Percentiles rank a stretch among this genome's conserved stretches.
Evolutionary conservation across 306 rosid genomes (phyloP).

Genomic region (Prosopis cineraria): DNA sequence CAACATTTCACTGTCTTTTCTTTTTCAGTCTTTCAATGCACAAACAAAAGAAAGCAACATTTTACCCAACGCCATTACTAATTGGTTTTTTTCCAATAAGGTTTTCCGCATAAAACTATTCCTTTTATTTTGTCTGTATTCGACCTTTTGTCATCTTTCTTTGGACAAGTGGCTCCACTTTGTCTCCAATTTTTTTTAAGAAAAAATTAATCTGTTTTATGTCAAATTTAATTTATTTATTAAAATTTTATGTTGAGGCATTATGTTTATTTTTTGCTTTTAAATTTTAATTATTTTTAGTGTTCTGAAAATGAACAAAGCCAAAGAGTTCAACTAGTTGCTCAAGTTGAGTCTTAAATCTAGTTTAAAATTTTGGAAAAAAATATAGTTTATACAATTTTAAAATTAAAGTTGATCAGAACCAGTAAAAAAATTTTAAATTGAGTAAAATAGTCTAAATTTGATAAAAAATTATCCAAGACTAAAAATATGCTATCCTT

Average conservation of each 20-base stretch:
- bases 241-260: background rate
- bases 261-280: background rate
- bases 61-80: slow-evolving; percentile 15
- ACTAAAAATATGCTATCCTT: too few relatives aligned
- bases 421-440: background rate
- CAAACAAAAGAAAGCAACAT: slow-evolving; percentile 38
- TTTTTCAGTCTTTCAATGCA: background rate
- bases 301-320: background rate
- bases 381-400: background rate
- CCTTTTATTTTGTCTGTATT: background rate
- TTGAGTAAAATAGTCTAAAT: too few relatives aligned
- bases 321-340: background rate
- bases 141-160: background rate
- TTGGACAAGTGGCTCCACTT: background rate
- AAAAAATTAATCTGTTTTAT: background rate
- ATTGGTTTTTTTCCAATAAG: slow-evolving; percentile 29
- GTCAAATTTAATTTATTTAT: too few relatives aligned
- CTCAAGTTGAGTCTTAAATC: background rate
- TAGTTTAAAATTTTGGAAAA: background rate
- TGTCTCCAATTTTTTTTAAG: background rate
- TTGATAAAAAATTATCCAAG: background rate
- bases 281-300: too few relatives aligned
- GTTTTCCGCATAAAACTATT: slow-evolving; percentile 43
- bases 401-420: background rate
- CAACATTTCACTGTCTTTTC: slow-evolving; percentile 27